A percentile compares a stretch with the other conserved stretches of the same genome.
Conservation (phyloP, 2,329 filamentous ascomycete genomes). For the Cladosporium sp. region DNA sequence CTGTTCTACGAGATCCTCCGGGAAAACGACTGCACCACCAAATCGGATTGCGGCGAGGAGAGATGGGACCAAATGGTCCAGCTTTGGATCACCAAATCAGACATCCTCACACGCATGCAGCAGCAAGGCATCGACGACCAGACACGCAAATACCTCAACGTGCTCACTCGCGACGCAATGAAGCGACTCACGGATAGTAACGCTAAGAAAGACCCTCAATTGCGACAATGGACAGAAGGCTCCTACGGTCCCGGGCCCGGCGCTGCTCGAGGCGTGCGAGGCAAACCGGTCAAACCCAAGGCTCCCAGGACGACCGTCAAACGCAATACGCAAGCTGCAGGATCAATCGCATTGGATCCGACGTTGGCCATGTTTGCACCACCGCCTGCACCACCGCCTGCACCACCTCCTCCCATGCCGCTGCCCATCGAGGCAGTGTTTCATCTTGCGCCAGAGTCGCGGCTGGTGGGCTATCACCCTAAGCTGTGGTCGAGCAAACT, state of each 20-base stretch:
- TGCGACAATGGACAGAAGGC: conserved; percentile 35
- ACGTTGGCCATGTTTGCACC: conserved; percentile 12
- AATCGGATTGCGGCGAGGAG: conserved; percentile 65
- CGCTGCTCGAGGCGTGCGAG: conserved; percentile 31
- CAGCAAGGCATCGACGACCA: conserved; percentile 23
- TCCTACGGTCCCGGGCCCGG: conserved; percentile 39
- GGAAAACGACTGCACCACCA: conserved; percentile 64
- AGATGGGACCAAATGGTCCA: conserved; percentile 68
- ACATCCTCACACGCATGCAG: conserved; percentile 14
- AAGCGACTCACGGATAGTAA: conserved; percentile 69
- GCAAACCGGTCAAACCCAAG: conserved; percentile 12
- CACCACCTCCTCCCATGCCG: conserved; percentile 14
- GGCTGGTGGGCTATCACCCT: conserved; percentile 43
- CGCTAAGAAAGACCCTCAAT: conserved; percentile 49
- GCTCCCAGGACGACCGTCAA: neutral
- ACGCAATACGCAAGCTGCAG: neutral
- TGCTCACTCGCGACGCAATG: conserved; percentile 70
- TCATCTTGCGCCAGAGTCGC: conserved; percentile 62
- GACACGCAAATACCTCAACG: conserved; percentile 63
- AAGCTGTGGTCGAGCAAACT: conserved; percentile 64
- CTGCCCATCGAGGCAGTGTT: conserved; percentile 59
- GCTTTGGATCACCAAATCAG: conserved; percentile 52
- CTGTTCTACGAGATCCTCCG: conserved; percentile 63
- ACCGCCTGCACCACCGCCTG: conserved; percentile 9
- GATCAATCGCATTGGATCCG: conserved; percentile 47